Percentiles rank a stretch among this genome's conserved stretches.
These are phyloP conservation scores for Boechera retrofracta DNA, from an alignment of 345 rosid genomes.

Conservation along the genomic window DNA sequence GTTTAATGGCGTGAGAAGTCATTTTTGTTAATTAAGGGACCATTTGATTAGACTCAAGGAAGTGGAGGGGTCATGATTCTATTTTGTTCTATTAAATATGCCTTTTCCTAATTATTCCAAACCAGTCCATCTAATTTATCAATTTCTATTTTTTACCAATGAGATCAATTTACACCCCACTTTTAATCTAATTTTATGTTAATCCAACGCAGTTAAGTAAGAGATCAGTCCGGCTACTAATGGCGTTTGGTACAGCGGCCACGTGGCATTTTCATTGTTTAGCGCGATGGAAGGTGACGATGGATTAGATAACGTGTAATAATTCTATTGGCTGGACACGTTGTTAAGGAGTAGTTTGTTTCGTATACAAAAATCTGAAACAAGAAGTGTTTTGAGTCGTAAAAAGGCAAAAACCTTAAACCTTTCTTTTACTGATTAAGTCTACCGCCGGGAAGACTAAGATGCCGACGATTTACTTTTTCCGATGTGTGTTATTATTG, in stretches of 20 bases:
- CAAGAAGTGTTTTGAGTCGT: not conserved
- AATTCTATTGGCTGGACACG: constrained; percentile 37
- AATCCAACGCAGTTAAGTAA: no score
- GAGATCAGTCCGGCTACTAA: no score
- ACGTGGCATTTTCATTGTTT: constrained; percentile 4
- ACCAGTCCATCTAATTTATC: not conserved
- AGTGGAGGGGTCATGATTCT: constrained; percentile 43
- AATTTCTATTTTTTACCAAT: not conserved
- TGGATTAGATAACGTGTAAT: constrained; percentile 33
- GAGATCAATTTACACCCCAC: no score
- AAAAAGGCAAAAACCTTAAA: constrained; percentile 18
- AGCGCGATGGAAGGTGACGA: constrained; percentile 21
- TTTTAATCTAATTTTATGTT: no score
- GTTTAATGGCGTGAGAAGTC: constrained; percentile 40
- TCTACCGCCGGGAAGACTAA: constrained; percentile 27
- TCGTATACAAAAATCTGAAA: constrained; percentile 29
- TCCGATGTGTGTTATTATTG: constrained; percentile 23
- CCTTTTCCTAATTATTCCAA: not conserved
- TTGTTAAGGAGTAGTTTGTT: constrained; percentile 12
- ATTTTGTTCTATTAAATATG: not conserved
- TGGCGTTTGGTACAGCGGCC: not conserved
- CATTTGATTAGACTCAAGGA: constrained; percentile 21
- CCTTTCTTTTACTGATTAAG: constrained; percentile 5
- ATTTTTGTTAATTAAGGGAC: constrained; percentile 37
- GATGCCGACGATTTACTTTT: constrained; percentile 4